Evolutionary conservation across 2,329 filamentous ascomycete genomes (phyloP).

Genomic region (Colletotrichum scovillei): DNA sequence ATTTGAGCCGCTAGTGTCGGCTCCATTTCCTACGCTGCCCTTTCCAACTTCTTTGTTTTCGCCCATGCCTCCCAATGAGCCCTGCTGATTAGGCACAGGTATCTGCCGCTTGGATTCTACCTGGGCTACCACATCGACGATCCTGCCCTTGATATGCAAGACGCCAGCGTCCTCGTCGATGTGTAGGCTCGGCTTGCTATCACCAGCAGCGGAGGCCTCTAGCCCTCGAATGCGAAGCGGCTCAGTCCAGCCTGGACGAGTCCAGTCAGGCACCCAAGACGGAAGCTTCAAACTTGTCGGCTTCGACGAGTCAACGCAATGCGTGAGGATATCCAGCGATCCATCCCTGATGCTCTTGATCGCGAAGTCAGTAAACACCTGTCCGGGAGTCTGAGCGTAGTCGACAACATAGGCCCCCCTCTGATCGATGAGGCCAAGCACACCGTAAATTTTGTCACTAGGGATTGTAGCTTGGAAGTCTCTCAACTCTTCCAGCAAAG

Average conservation of each 20-base stretch:
- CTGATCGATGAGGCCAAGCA: not conserved
- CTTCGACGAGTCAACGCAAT: constrained; percentile 18
- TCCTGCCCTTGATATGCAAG: constrained; percentile 4
- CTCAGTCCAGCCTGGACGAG: constrained; percentile 30
- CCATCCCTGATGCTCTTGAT: not conserved
- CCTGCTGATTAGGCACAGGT: not conserved
- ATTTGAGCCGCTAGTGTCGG: no score
- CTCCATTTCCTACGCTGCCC: no score
- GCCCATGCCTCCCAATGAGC: not conserved
- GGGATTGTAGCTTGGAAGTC: constrained; percentile 25
- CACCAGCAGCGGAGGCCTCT: not conserved
- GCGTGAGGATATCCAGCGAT: not conserved
- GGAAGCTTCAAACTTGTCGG: constrained; percentile 17
- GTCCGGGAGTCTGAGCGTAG: constrained; percentile 4
- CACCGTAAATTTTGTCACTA: constrained; percentile 20
- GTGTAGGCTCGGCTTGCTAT: not conserved
- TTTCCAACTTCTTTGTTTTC: no score
- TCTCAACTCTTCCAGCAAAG: constrained; percentile 17
- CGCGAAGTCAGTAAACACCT: constrained; percentile 16
- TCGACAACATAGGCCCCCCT: not conserved
- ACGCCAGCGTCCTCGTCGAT: not conserved
- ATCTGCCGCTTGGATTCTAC: constrained; percentile 4
- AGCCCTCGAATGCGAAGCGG: constrained; percentile 20
- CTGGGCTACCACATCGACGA: constrained; percentile 2
- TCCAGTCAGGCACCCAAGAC: constrained; percentile 36